Evolutionary conservation across 2,329 filamentous ascomycete species (phyloP), one percentile per base, ranked within the genome.

Genomic region (Monosporascus cannonballus): DNA sequence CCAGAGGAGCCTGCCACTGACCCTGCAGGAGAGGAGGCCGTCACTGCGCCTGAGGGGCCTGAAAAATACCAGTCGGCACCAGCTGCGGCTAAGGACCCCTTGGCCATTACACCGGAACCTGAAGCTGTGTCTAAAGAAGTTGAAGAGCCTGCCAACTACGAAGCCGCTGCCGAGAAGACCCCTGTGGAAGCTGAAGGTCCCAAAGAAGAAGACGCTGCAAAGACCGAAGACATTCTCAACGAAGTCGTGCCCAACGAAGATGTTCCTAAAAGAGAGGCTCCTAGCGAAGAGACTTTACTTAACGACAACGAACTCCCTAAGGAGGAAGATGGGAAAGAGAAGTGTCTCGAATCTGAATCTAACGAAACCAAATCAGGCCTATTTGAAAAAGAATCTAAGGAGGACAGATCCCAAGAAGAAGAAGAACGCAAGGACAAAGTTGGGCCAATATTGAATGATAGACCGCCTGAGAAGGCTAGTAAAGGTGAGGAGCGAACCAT

Each of bases 21-120:
- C 25, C 61, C 58, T 24, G 18, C 39, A 42, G 9, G 9, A 14
- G 39, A 24, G 22, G 39, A 42, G 14, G 39, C 39, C 8, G 37
- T 4, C 15, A 1, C 37, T n/a, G 37, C 37, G 11, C 17, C 15
- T 34, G 30, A 34, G 4, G 11, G 30, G 4, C 30, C 11, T 34
- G 11, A 14, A 11, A 34, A 14, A 34, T 34, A 34, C 30, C 11
- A 34, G 30, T 9, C 30, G 30, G 30, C 30, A 9, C 11, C 30
- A 34, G 30, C 37, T n/a, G 17, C 17, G 17, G 17, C 15, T 34
- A 14, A 4, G 30, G 30, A 34, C 11, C 30, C 30, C 4, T 34
- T 34, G 30, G 11, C 9, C 4, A 34, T 14, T 34, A 14, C 17
- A 20, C 39, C 39, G 39, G 18, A 20, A 14, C 18, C 9, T 24